Evolutionary conservation across 2,329 filamentous ascomycete species (phyloP).

Genomic region (Colletotrichum somersetense): DNA sequence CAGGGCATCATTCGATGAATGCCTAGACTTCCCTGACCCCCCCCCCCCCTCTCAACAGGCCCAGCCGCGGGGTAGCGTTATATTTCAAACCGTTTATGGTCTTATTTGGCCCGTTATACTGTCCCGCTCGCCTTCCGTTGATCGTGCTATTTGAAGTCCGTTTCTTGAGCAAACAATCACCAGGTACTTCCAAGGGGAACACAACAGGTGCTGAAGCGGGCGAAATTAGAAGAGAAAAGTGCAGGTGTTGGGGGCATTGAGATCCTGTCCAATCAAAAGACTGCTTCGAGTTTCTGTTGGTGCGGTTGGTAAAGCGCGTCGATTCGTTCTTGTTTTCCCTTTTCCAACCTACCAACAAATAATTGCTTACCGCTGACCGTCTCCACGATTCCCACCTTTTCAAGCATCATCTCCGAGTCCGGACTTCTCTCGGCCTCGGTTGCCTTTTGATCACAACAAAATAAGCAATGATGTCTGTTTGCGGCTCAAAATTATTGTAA

Average conservation of each 20-base stretch:
- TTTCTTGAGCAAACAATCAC: not conserved
- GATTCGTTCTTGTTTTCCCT: not conserved
- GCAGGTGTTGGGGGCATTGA: not conserved
- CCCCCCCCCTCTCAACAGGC: no score
- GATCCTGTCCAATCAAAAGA: not conserved
- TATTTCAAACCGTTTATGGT: not conserved
- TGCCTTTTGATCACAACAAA: not conserved
- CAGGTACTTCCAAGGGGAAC: no score
- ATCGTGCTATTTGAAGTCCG: not conserved
- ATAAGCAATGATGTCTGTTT: not conserved
- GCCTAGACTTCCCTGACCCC: not conserved
- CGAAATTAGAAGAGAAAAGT: not conserved
- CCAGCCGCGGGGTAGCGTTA: not conserved
- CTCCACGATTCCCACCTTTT: constrained; percentile 6
- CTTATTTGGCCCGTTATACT: not conserved
- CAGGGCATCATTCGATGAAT: not conserved
- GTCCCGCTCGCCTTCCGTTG: not conserved
- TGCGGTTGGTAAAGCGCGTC: not conserved
- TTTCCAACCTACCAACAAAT: not conserved
- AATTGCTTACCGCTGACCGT: not conserved
- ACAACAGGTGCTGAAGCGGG: not conserved
- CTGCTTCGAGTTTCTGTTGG: not conserved
- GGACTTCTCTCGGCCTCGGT: not conserved
- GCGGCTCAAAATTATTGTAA: not conserved
- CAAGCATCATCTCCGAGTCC: not conserved